Conservation (phyloP, 768 basidiomycete species). For the Mycena albidolilacea region DNA sequence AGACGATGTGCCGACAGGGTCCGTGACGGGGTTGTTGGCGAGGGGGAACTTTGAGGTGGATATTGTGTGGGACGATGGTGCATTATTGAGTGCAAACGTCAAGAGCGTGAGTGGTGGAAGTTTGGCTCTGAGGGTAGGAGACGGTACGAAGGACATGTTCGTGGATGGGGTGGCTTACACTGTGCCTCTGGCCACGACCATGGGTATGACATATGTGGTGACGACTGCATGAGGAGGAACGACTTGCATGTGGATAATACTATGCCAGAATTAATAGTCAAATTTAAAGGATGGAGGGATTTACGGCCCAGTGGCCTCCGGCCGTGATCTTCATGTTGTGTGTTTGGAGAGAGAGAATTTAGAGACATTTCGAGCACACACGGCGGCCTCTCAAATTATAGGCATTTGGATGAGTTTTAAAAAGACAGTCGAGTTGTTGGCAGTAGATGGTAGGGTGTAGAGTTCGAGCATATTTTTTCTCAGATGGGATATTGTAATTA, state of each 20-base stretch:
- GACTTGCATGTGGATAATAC: neutral
- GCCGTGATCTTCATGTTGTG: too few species aligned
- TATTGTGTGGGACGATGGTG: slow-evolving; percentile 10
- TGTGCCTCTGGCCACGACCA: slow-evolving; percentile 2
- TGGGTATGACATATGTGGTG: neutral
- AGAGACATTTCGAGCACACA: neutral
- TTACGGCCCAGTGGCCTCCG: too few species aligned
- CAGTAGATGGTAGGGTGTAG: neutral
- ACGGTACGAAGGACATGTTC: neutral
- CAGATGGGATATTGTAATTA: too few species aligned
- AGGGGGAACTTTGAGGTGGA: slow-evolving; percentile 22
- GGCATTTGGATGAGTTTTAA: neutral
- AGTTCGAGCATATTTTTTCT: neutral
- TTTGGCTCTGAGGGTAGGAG: slow-evolving; percentile 4
- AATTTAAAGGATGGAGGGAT: too few species aligned
- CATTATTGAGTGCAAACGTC: slow-evolving; percentile 13
- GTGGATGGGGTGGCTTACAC: neutral
- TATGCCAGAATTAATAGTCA: slow-evolving; percentile 45
- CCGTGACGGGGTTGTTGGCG: slow-evolving; percentile 19
- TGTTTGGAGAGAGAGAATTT: too few species aligned
- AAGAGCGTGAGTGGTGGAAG: slow-evolving; percentile 2
- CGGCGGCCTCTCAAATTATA: slow-evolving; percentile 12
- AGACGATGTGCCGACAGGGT: slow-evolving; percentile 13
- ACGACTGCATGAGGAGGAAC: neutral
- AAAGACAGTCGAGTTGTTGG: neutral